These are phyloP conservation scores for Liriodendron chinense DNA, from an alignment of 164 flowering plant species.

Conservation along the genomic window DNA sequence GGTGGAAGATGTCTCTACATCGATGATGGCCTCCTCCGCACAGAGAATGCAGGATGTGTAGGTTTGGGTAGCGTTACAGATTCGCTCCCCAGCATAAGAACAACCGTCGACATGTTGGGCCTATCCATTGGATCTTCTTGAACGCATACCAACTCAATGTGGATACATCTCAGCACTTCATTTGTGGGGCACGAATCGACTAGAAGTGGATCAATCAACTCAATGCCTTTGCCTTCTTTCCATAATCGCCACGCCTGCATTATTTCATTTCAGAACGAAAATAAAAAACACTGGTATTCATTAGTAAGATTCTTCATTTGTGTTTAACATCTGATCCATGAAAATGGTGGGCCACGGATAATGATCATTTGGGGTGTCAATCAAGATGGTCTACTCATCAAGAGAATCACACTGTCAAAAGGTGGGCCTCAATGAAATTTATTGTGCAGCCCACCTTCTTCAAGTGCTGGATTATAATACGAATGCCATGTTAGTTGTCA, in stretches of 20 bases:
- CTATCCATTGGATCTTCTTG: constrained; percentile 20
- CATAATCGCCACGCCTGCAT: constrained; percentile 30
- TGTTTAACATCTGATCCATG: too few species aligned
- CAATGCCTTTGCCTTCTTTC: constrained; percentile 23
- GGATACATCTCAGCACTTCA: constrained; percentile 29
- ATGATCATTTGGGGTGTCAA: too few species aligned
- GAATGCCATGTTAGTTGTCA: too few species aligned
- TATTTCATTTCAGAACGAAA: not conserved
- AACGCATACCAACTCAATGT: constrained; percentile 32
- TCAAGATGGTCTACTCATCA: too few species aligned
- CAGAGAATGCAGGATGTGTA: constrained; percentile 17
- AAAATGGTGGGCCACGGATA: not conserved
- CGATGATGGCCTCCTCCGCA: not conserved
- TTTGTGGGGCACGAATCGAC: constrained; percentile 1
- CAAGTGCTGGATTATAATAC: too few species aligned
- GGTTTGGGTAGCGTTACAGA: constrained; percentile 10
- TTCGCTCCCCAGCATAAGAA: constrained; percentile 17
- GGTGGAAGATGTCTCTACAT: not conserved
- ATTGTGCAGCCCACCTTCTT: too few species aligned
- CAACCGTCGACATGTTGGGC: constrained; percentile 19
- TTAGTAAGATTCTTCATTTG: not conserved
- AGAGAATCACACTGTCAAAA: too few species aligned
- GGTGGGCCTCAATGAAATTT: too few species aligned
- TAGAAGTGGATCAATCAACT: constrained; percentile 19
- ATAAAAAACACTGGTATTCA: not conserved